phyloP scores from a whole-genome alignment of 2,329 filamentous ascomycete genomes.

The Hypoxylon rubiginosum region DNA sequence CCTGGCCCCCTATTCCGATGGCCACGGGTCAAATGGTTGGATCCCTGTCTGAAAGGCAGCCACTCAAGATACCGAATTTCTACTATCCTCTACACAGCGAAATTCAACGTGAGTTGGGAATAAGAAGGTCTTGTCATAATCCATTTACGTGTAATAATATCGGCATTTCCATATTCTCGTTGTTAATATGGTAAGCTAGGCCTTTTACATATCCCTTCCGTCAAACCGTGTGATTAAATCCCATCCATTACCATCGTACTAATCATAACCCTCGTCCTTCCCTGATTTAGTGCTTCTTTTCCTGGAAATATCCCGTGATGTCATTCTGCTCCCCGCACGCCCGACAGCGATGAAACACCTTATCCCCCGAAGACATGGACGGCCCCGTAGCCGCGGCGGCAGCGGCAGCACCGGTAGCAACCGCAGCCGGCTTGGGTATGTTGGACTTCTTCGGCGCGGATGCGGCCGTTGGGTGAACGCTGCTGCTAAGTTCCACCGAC shows the following conservation, averaged over 20 bases:
- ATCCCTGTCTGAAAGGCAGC: no score
- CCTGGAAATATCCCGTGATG: slow-evolving; percentile 39
- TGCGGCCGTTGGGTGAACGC: neutral
- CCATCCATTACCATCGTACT: neutral
- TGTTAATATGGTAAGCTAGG: neutral
- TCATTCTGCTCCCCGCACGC: slow-evolving; percentile 44
- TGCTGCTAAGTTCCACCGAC: neutral
- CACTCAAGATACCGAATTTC: no score
- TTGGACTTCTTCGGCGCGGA: neutral
- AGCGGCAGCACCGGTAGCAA: neutral
- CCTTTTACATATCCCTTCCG: neutral
- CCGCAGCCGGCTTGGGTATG: neutral
- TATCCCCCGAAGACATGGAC: slow-evolving; percentile 3
- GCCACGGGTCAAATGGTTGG: no score
- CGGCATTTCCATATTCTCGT: neutral
- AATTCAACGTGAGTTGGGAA: no score
- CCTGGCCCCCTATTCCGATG: no score
- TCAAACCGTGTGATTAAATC: neutral
- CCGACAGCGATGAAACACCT: slow-evolving; percentile 35
- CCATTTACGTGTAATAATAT: no score
- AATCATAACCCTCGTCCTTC: neutral
- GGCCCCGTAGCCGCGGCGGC: slow-evolving; percentile 7
- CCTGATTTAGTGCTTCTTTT: neutral
- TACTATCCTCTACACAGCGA: no score
- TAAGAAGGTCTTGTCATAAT: no score